phyloP scores from a whole-genome alignment of 1,139 yeast species.

The Sugiyamaella grinbergsii region DNA sequence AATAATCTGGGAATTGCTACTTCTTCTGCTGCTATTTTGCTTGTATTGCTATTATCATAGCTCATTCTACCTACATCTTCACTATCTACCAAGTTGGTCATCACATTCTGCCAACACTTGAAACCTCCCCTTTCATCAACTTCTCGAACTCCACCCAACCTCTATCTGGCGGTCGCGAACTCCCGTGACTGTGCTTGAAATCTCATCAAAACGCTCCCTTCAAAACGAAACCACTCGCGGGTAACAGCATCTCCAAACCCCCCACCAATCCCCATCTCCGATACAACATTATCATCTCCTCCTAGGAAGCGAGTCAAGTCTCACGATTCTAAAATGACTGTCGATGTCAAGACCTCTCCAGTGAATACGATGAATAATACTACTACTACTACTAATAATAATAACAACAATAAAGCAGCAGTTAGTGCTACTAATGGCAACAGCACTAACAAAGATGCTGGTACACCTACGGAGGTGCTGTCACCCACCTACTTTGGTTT shows the following conservation, averaged over 20 bases:
- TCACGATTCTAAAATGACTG: slow-evolving; percentile 8
- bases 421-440: slow-evolving; percentile 1
- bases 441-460: not conserved
- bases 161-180: slow-evolving; percentile 2
- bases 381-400: slow-evolving; percentile 1
- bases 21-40: too few species aligned
- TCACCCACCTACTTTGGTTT: slow-evolving; percentile 34
- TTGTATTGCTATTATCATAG: too few species aligned
- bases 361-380: slow-evolving; percentile 1
- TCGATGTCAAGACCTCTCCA: not conserved
- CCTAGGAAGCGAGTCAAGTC: slow-evolving; percentile 7
- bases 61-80: too few species aligned
- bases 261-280: not conserved
- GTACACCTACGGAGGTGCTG: slow-evolving; percentile 13
- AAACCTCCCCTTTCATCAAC: not conserved
- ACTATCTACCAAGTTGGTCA: too few species aligned
- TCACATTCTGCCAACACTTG: not conserved
- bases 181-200: slow-evolving; percentile 3
- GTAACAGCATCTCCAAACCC: slow-evolving; percentile 15
- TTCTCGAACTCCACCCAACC: not conserved
- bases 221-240: slow-evolving; percentile 13
- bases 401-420: not conserved
- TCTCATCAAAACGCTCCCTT: slow-evolving; percentile 13
- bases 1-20: too few species aligned
- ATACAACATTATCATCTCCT: slow-evolving; percentile 5